These are phyloP conservation scores for Ophiocordyceps sinensis DNA, from an alignment of 2,329 filamentous ascomycete genomes.

Conservation along the genomic window DNA sequence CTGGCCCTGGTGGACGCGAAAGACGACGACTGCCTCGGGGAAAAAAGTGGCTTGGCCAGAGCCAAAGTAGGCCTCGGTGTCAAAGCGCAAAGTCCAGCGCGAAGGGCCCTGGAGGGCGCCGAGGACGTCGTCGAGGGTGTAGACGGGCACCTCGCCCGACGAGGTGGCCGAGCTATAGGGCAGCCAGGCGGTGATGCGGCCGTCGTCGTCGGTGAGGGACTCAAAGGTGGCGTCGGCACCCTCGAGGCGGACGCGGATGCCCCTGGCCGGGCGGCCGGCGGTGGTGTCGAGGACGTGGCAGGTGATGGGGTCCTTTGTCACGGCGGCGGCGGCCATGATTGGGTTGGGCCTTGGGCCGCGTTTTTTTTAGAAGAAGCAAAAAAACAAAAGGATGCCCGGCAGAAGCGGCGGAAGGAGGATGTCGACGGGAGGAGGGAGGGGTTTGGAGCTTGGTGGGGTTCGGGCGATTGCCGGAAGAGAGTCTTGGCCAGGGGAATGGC, in stretches of 20 bases:
- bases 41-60: constrained; percentile 42
- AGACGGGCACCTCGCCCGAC: constrained; percentile 41
- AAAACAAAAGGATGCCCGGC: no score
- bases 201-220: constrained; percentile 61
- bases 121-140: constrained; percentile 43
- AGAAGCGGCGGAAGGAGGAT: no score
- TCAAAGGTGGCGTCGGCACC: constrained; percentile 37
- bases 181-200: constrained; percentile 57
- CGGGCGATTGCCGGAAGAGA: no score
- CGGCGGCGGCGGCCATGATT: background rate
- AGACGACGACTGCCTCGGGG: constrained; percentile 41
- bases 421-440: no score
- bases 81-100: constrained; percentile 57
- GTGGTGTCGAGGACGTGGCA: constrained; percentile 79
- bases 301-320: constrained; percentile 53
- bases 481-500: no score
- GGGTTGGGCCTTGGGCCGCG: background rate
- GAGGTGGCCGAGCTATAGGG: constrained; percentile 36
- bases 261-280: constrained; percentile 52
- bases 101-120: constrained; percentile 28
- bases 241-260: constrained; percentile 52
- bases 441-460: no score
- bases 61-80: constrained; percentile 59
- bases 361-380: no score
- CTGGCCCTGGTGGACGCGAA: constrained; percentile 40